Evolutionary conservation across 2,329 filamentous ascomycete species (phyloP).

Genomic region (Nannizzia gypsea): DNA sequence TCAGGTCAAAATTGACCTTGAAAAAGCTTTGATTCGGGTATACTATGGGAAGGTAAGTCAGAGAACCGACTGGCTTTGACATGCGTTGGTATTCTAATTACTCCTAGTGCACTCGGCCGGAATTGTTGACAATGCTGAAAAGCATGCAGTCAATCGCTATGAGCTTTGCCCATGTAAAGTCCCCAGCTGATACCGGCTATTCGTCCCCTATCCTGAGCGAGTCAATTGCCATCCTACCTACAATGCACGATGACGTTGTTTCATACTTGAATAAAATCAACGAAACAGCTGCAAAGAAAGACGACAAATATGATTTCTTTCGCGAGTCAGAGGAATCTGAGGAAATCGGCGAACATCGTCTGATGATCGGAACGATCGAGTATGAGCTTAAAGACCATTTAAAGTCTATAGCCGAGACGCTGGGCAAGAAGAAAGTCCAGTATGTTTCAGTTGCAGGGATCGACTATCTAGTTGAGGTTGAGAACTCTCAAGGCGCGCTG

Average conservation of each 20-base stretch:
- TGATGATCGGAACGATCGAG: slow-evolving; percentile 84
- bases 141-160: slow-evolving; percentile 69
- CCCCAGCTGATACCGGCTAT: slow-evolving; percentile 59
- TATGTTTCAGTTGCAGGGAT: slow-evolving; percentile 83
- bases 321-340: slow-evolving; percentile 78
- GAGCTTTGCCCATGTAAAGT: slow-evolving; percentile 59
- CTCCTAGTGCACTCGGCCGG: slow-evolving; percentile 61
- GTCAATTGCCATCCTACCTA: slow-evolving; percentile 63
- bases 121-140: slow-evolving; percentile 75
- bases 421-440: slow-evolving; percentile 60
- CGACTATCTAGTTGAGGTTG: slow-evolving; percentile 87
- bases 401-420: slow-evolving; percentile 54
- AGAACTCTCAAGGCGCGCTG: slow-evolving; percentile 57
- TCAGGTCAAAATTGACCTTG: slow-evolving; percentile 67
- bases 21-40: slow-evolving; percentile 85
- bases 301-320: slow-evolving; percentile 95
- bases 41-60: slow-evolving; percentile 70
- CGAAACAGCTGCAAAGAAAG: slow-evolving; percentile 62
- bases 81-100: slow-evolving; percentile 12
- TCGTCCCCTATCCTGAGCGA: slow-evolving; percentile 55
- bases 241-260: slow-evolving; percentile 60
- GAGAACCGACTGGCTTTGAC: neutral
- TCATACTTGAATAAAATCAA: slow-evolving; percentile 77
- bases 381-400: slow-evolving; percentile 74
- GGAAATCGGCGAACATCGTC: slow-evolving; percentile 74